Percentiles rank a stretch among this genome's conserved stretches.
Evolutionary conservation across 371 early-diverging fungal genomes (phyloP).

Genomic region (Cladochytrium tenue): DNA sequence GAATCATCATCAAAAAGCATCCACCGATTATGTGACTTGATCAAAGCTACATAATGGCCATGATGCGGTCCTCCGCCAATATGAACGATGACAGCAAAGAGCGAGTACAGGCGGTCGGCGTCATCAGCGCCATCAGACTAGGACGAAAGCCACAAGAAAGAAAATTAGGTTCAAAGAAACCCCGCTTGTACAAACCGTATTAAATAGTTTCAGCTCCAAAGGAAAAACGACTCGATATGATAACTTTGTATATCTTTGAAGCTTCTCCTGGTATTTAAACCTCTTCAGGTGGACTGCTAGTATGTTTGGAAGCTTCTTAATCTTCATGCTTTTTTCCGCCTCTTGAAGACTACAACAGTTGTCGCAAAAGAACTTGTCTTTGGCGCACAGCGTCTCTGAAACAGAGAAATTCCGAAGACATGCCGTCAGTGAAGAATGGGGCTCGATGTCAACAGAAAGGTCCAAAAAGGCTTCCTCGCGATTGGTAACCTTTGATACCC

Average conservation of each 20-base stretch:
- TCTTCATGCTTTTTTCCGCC: slow-evolving; percentile 95
- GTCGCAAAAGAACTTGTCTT: slow-evolving; percentile 96
- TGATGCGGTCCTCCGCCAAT: slow-evolving; percentile 95
- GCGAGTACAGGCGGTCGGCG: slow-evolving; percentile 79
- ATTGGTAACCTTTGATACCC: slow-evolving; percentile 73
- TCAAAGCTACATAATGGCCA: slow-evolving; percentile 92
- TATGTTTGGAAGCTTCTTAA: slow-evolving; percentile 89
- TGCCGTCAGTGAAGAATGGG: slow-evolving; percentile 88
- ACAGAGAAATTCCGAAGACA: slow-evolving; percentile 93
- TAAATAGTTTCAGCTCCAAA: slow-evolving; percentile 87
- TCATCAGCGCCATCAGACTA: slow-evolving; percentile 80
- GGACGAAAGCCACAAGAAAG: not conserved
- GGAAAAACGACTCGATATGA: slow-evolving; percentile 94
- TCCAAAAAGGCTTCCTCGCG: slow-evolving; percentile 94
- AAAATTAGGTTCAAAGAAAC: not conserved
- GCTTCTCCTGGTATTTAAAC: slow-evolving; percentile 92
- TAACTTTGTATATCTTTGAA: slow-evolving; percentile 87
- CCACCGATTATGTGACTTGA: slow-evolving; percentile 85
- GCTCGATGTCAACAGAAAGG: slow-evolving; percentile 92
- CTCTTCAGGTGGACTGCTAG: slow-evolving; percentile 93
- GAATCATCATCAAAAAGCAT: slow-evolving; percentile 90
- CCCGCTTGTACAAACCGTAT: slow-evolving; percentile 67
- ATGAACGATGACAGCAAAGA: slow-evolving; percentile 91
- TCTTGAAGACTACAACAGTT: slow-evolving; percentile 92
- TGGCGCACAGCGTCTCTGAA: slow-evolving; percentile 84